phyloP scores from a whole-genome alignment of 1,284 basidiomycete genomes.

The Boletus semigastroideus region DNA sequence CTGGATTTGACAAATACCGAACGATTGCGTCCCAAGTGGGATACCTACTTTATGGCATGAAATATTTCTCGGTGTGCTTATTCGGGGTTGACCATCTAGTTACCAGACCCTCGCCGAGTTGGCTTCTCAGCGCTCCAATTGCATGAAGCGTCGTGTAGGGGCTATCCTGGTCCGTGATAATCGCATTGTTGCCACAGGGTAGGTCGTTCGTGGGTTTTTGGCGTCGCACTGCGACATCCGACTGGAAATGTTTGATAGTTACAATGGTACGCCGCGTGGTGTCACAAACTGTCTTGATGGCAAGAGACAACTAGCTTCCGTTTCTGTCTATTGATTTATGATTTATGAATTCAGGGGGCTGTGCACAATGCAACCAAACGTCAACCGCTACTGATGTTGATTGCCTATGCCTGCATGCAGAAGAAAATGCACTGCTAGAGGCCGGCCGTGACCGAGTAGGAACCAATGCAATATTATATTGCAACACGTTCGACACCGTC shows the following conservation, averaged over 20 bases:
- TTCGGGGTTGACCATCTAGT: constrained; percentile 5
- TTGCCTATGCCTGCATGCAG: constrained; percentile 95
- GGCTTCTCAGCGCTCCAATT: constrained; percentile 88
- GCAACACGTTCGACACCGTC: constrained; percentile 64
- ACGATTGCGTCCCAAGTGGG: constrained; percentile 86
- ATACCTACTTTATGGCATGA: constrained; percentile 91
- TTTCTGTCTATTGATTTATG: constrained; percentile 6
- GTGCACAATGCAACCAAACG: constrained; percentile 69
- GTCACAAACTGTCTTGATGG: constrained; percentile 85
- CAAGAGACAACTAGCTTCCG: not conserved
- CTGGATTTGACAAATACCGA: constrained; percentile 72
- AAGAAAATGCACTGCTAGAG: constrained; percentile 96
- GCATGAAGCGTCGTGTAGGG: constrained; percentile 97
- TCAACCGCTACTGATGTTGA: constrained; percentile 49
- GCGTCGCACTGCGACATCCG: not conserved
- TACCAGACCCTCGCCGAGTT: constrained; percentile 80
- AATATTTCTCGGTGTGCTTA: not conserved
- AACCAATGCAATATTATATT: constrained; percentile 85
- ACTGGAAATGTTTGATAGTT: constrained; percentile 49
- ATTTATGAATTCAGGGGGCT: constrained; percentile 59
- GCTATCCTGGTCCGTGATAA: constrained; percentile 88
- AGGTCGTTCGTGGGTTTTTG: constrained; percentile 19
- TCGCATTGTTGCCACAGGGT: constrained; percentile 92
- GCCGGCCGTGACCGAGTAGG: constrained; percentile 87
- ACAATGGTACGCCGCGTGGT: constrained; percentile 95